Conservation (phyloP, 768 basidiomycete species). For the Thelephora ganbajun region DNA sequence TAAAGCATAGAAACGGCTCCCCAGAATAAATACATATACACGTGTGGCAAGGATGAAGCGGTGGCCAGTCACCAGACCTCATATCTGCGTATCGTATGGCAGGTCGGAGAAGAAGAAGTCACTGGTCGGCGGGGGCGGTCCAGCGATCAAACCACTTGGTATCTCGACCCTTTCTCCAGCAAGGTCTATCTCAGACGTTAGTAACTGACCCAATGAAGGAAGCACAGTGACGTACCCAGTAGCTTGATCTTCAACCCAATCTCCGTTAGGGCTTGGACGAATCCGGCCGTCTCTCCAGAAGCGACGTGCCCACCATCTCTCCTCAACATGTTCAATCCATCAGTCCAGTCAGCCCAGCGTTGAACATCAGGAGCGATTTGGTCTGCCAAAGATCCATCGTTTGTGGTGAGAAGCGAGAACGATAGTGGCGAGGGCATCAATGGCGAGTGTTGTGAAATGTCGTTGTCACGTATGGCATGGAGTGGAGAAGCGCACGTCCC, state of each 20-base stretch:
- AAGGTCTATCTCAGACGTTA: constrained; percentile 42
- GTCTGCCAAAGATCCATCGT: constrained; percentile 63
- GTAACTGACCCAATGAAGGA: background rate
- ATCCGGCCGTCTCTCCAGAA: constrained; percentile 75
- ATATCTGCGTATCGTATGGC: constrained; percentile 11
- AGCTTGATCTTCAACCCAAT: constrained; percentile 87
- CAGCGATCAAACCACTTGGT: constrained; percentile 64
- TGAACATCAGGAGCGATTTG: constrained; percentile 63
- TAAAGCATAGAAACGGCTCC: too few species aligned
- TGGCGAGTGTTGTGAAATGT: constrained; percentile 39
- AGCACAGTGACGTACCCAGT: constrained; percentile 37
- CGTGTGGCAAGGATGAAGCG: background rate
- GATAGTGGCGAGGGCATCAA: constrained; percentile 52
- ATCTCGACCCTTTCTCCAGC: constrained; percentile 85
- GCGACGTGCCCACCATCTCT: constrained; percentile 72
- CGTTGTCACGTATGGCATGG: constrained; percentile 38
- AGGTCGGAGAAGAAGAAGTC: constrained; percentile 82
- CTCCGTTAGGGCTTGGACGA: constrained; percentile 78
- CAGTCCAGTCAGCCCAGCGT: constrained; percentile 89
- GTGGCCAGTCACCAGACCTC: background rate
- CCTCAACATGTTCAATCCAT: constrained; percentile 80
- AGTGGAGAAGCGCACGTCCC: constrained; percentile 60
- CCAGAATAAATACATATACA: background rate
- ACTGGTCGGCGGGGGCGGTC: constrained; percentile 63
- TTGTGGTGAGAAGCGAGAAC: constrained; percentile 60